Conservation (phyloP, 192 early-diverging fungal genomes). For the Mortierella hygrophila region DNA sequence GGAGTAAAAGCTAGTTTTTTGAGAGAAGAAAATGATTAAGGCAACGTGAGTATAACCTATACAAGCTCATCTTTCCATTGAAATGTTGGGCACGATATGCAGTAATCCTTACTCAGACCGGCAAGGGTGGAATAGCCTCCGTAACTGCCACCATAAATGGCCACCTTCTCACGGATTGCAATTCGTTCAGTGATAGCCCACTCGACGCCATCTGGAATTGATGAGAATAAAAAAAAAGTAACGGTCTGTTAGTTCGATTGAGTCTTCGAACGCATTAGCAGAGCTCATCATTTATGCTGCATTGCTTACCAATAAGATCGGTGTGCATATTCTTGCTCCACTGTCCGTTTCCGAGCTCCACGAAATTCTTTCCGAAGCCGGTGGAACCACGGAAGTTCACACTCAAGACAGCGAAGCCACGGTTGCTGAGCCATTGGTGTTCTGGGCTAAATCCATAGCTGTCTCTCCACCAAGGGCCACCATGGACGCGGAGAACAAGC, state of each 20-base stretch:
- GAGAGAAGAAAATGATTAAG: background rate
- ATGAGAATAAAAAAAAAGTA: background rate
- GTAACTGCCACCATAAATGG: slow-evolving; percentile 56
- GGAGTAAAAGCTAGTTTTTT: slow-evolving; percentile 50
- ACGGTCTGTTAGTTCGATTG: background rate
- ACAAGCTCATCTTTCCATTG: background rate
- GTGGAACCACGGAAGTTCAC: slow-evolving; percentile 54
- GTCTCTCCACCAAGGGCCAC: slow-evolving; percentile 56
- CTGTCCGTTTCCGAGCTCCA: slow-evolving; percentile 34
- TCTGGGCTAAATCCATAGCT: slow-evolving; percentile 33
- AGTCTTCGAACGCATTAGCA: background rate
- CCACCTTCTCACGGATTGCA: slow-evolving; percentile 53
- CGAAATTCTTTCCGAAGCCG: slow-evolving; percentile 50
- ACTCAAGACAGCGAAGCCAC: slow-evolving; percentile 55
- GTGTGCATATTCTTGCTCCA: slow-evolving; percentile 57
- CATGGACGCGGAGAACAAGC: slow-evolving; percentile 49
- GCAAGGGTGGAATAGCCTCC: slow-evolving; percentile 58
- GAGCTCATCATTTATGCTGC: background rate
- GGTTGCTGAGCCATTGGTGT: slow-evolving; percentile 54
- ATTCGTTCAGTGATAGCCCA: slow-evolving; percentile 49
- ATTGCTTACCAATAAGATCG: slow-evolving; percentile 44
- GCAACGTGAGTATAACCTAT: background rate
- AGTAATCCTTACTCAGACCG: slow-evolving; percentile 31
- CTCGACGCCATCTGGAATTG: slow-evolving; percentile 38
- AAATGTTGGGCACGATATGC: background rate